A percentile compares a stretch with the other conserved stretches of the same genome.
Evolutionary conservation across 441 rosid species (phyloP).

Genomic region (Hura crepitans): DNA sequence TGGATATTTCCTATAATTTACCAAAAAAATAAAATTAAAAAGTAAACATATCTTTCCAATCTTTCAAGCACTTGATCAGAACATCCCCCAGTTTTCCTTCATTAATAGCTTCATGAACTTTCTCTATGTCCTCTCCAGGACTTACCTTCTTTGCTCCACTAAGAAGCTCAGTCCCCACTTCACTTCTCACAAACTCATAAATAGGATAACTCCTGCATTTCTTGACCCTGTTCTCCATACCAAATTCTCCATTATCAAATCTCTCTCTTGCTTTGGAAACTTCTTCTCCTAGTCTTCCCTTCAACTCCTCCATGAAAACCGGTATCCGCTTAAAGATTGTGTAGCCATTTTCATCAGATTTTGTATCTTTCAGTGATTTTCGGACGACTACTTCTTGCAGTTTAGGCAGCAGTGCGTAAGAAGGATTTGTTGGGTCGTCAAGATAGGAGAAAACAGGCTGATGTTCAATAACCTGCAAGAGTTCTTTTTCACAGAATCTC

Average conservation of each 20-base stretch:
- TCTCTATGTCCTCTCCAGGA: slow-evolving; percentile 45
- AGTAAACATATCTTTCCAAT: slow-evolving; percentile 4
- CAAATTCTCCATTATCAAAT: slow-evolving; percentile 28
- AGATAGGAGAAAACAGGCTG: slow-evolving; percentile 38
- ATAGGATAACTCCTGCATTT: slow-evolving; percentile 36
- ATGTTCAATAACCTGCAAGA: slow-evolving; percentile 37
- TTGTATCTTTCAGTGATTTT: slow-evolving; percentile 27
- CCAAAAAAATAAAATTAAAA: neutral
- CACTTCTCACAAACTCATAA: slow-evolving; percentile 31
- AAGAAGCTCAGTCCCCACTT: slow-evolving; percentile 33
- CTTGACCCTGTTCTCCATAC: slow-evolving; percentile 23
- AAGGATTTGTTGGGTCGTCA: slow-evolving; percentile 40
- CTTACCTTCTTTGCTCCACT: slow-evolving; percentile 38
- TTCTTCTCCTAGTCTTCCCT: slow-evolving; percentile 27
- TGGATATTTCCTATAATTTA: neutral
- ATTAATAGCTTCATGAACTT: slow-evolving; percentile 36
- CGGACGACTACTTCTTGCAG: slow-evolving; percentile 33
- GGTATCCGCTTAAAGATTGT: slow-evolving; percentile 36
- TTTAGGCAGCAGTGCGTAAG: slow-evolving; percentile 33
- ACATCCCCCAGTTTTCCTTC: slow-evolving; percentile 36
- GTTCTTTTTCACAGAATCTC: slow-evolving; percentile 40
- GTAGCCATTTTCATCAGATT: slow-evolving; percentile 26
- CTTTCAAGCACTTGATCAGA: slow-evolving; percentile 30
- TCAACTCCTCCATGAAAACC: slow-evolving; percentile 30
- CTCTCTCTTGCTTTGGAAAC: slow-evolving; percentile 29